Conservation (phyloP, 2,329 filamentous ascomycete genomes). For the Anisogramma anomala region DNA sequence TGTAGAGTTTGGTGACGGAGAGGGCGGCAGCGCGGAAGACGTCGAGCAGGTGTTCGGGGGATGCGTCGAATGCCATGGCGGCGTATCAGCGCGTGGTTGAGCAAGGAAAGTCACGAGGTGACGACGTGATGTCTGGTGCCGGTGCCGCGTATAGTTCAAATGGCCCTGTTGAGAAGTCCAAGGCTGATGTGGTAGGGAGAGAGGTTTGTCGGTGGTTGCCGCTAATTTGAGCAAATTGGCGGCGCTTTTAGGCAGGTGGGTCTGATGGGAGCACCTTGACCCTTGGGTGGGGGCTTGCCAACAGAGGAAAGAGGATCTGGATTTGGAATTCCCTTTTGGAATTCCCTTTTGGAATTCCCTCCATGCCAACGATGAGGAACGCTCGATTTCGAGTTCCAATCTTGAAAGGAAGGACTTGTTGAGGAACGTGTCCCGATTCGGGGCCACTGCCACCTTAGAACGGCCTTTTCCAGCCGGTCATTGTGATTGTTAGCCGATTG, state of each 20-base stretch:
- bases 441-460: too few relatives aligned
- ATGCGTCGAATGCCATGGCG: constrained; percentile 30
- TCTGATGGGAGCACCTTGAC: constrained; percentile 2
- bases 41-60: constrained; percentile 60
- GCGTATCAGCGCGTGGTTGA: too few relatives aligned
- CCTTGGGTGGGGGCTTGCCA: too few relatives aligned
- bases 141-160: neutral
- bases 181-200: neutral
- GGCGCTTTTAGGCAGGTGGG: neutral
- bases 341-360: too few relatives aligned
- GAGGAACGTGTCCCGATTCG: too few relatives aligned
- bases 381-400: too few relatives aligned
- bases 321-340: too few relatives aligned
- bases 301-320: too few relatives aligned
- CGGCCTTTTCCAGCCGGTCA: too few relatives aligned
- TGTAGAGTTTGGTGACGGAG: constrained; percentile 93
- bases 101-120: neutral
- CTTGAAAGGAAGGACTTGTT: too few relatives aligned
- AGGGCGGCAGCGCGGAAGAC: constrained; percentile 87
- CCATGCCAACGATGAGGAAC: too few relatives aligned
- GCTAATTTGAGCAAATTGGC: neutral
- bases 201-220: neutral
- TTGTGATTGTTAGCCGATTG: too few relatives aligned
- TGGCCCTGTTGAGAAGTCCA: neutral
- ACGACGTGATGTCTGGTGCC: neutral